A percentile compares a stretch with the other conserved stretches of the same genome.
Evolutionary conservation across 305 asterid genomes (phyloP).

Genomic region (Fraxinus paxiana): DNA sequence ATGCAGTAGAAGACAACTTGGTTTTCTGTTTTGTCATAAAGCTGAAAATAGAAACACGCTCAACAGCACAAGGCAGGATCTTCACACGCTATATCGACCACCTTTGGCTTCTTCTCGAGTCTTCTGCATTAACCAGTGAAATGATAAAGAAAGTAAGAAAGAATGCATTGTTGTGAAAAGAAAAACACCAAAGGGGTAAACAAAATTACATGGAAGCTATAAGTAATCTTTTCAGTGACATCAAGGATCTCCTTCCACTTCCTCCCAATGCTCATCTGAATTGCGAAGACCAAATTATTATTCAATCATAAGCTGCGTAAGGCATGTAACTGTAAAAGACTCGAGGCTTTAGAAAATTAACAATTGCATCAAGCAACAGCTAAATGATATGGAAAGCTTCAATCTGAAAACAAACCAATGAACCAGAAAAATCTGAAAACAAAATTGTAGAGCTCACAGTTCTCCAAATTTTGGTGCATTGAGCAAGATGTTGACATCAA

Average conservation of each 20-base stretch:
- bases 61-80: background rate
- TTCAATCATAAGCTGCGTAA: background rate
- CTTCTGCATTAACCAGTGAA: conserved; percentile 46
- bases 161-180: background rate
- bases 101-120: conserved; percentile 44
- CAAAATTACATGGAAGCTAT: conserved; percentile 63
- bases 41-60: background rate
- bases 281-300: conserved; percentile 9
- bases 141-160: background rate
- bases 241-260: conserved; percentile 91
- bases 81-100: conserved; percentile 55
- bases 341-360: background rate
- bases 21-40: background rate
- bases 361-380: background rate
- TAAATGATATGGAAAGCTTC: background rate
- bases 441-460: background rate
- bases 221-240: conserved; percentile 56
- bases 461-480: background rate
- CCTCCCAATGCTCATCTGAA: conserved; percentile 92
- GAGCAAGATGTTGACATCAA: background rate
- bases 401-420: background rate
- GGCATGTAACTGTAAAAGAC: background rate
- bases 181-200: background rate
- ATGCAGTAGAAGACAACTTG: background rate
- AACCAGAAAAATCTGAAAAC: background rate